Evolutionary conservation across 225 moss, liverwort and hornwort species (phyloP).

Genomic region (Marchantia paleacea): DNA sequence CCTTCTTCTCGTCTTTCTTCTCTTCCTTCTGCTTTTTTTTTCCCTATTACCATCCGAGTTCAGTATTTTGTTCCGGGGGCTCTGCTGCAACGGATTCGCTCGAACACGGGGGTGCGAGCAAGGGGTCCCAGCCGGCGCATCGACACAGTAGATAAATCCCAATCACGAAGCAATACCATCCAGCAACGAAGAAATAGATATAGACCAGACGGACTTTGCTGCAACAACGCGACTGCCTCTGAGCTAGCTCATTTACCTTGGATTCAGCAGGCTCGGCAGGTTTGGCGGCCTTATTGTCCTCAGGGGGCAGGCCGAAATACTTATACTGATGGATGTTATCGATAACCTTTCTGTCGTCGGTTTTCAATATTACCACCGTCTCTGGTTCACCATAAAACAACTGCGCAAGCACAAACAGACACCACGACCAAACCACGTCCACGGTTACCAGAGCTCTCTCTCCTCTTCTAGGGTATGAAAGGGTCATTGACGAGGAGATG

Average conservation of each 20-base stretch:
- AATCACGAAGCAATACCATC: constrained; percentile 7
- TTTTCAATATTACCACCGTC: constrained; percentile 37
- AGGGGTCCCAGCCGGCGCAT: neutral
- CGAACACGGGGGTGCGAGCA: neutral
- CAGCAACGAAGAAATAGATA: neutral
- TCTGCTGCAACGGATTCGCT: neutral
- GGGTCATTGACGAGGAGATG: neutral
- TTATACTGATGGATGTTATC: constrained; percentile 43
- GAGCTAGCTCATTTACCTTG: constrained; percentile 13
- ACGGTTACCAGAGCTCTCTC: neutral
- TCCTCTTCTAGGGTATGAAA: neutral
- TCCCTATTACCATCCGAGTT: constrained; percentile 11
- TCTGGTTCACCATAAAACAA: constrained; percentile 38
- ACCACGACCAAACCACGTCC: neutral
- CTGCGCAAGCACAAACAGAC: constrained; percentile 8
- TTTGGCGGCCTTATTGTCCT: constrained; percentile 12
- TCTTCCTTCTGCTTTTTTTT: constrained; percentile 22
- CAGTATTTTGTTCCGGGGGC: neutral
- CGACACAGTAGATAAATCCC: constrained; percentile 3
- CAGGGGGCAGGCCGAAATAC: constrained; percentile 29
- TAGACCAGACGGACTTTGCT: neutral
- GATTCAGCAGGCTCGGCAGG: constrained; percentile 24
- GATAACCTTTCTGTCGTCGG: constrained; percentile 33
- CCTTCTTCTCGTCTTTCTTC: constrained; percentile 12
- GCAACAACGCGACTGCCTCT: neutral